A percentile compares a stretch with the other conserved stretches of the same genome.
These are phyloP conservation scores for Gossypium rotundifolium DNA, from an alignment of 345 rosid genomes.

Conservation along the genomic window DNA sequence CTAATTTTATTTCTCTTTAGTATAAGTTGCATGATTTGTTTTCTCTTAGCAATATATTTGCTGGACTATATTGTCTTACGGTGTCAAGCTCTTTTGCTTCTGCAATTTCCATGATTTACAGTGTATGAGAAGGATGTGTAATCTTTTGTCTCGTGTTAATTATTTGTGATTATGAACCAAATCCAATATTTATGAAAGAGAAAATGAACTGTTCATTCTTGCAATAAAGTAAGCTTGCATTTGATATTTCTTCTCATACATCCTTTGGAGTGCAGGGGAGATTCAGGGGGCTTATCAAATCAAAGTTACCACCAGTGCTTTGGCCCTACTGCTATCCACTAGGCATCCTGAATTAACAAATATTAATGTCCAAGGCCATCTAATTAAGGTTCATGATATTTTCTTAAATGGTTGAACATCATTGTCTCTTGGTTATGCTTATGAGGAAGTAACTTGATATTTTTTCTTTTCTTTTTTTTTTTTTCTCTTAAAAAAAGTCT, in stretches of 20 bases:
- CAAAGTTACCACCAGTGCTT: constrained; percentile 78
- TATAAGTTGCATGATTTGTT: background rate
- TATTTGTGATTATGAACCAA: background rate
- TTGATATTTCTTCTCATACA: background rate
- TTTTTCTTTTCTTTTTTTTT: background rate
- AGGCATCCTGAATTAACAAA: constrained; percentile 64
- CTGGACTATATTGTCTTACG: background rate
- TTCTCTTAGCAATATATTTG: background rate
- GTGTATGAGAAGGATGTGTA: background rate
- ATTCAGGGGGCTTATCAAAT: constrained; percentile 53
- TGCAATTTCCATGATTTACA: background rate
- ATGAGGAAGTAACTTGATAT: constrained; percentile 11
- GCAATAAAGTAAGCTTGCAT: constrained; percentile 3
- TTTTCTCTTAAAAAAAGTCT: constrained; percentile 27
- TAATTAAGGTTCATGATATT: constrained; percentile 48
- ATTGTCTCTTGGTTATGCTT: constrained; percentile 1
- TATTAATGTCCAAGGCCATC: constrained; percentile 69
- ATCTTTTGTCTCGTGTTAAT: background rate
- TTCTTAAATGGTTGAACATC: background rate
- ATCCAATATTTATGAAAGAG: background rate
- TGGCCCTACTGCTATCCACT: constrained; percentile 71
- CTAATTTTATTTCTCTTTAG: background rate
- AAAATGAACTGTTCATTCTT: background rate
- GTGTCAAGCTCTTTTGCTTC: background rate
- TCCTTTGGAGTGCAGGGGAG: constrained; percentile 49